phyloP scores from a whole-genome alignment of 352 stramenopile genomes.

The Pythium brachiatum region DNA sequence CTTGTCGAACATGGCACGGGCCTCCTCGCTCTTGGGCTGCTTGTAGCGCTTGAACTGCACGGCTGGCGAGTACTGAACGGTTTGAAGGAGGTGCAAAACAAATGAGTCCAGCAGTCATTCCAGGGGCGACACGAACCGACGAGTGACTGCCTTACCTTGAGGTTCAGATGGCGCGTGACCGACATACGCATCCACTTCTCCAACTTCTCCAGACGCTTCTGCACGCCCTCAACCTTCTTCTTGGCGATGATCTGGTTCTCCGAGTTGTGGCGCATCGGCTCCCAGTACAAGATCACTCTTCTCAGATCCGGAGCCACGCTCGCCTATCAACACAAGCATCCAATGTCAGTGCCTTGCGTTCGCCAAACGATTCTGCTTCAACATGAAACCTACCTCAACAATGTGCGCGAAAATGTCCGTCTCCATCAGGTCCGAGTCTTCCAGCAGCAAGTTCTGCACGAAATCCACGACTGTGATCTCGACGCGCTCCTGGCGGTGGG shows the following conservation, averaged over 20 bases:
- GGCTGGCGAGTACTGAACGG: slow-evolving; percentile 61
- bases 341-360: no score
- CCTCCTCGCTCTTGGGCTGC: slow-evolving; percentile 57
- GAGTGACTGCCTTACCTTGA: slow-evolving; percentile 50
- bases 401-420: slow-evolving; percentile 66
- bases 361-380: no score
- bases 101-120: not conserved
- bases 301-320: slow-evolving; percentile 68
- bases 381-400: slow-evolving; percentile 43
- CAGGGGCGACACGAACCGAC: not conserved
- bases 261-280: slow-evolving; percentile 63
- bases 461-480: slow-evolving; percentile 63
- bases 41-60: slow-evolving; percentile 78
- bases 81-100: not conserved
- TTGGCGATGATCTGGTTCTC: slow-evolving; percentile 74
- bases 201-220: slow-evolving; percentile 57
- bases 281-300: slow-evolving; percentile 69
- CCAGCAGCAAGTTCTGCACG: slow-evolving; percentile 64
- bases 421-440: slow-evolving; percentile 58
- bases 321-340: slow-evolving; percentile 36
- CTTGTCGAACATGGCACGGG: slow-evolving; percentile 58
- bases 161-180: slow-evolving; percentile 72
- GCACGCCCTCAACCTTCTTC: slow-evolving; percentile 62
- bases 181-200: slow-evolving; percentile 68
- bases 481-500: slow-evolving; percentile 71